Percentiles rank a stretch among this genome's conserved stretches.
Evolutionary conservation across 2,329 filamentous ascomycete species (phyloP).

Genomic region (Parasarocladium wereldwijsianum): DNA sequence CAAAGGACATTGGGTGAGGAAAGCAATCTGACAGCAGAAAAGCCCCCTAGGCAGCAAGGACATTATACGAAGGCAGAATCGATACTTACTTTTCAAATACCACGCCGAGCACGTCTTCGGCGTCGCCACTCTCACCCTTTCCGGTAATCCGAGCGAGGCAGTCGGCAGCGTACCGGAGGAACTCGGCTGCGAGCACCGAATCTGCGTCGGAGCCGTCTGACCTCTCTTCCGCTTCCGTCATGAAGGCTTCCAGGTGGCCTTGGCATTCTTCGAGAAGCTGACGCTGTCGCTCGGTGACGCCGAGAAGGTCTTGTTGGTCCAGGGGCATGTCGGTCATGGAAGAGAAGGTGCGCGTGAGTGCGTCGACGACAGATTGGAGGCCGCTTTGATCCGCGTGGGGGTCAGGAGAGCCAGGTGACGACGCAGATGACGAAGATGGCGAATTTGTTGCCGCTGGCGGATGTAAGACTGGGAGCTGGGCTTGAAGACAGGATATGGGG

Average conservation of each 20-base stretch:
- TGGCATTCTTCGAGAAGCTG: slow-evolving; percentile 65
- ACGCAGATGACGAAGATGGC: neutral
- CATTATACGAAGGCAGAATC: slow-evolving; percentile 4
- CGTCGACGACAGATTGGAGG: slow-evolving; percentile 53
- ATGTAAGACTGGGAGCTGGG: slow-evolving; percentile 17
- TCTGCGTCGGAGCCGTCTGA: slow-evolving; percentile 44
- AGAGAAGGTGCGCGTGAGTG: slow-evolving; percentile 53
- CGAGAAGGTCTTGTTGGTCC: slow-evolving; percentile 70
- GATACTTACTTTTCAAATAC: slow-evolving; percentile 95
- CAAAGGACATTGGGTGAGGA: too few relatives aligned
- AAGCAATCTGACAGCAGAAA: too few relatives aligned
- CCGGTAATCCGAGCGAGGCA: slow-evolving; percentile 81
- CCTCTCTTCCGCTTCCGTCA: slow-evolving; percentile 35
- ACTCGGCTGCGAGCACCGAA: slow-evolving; percentile 80
- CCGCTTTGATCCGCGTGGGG: slow-evolving; percentile 38
- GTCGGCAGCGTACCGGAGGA: slow-evolving; percentile 66
- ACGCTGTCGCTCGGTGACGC: slow-evolving; percentile 80
- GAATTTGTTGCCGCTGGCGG: slow-evolving; percentile 2
- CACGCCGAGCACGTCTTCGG: slow-evolving; percentile 89
- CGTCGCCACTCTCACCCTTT: slow-evolving; percentile 68
- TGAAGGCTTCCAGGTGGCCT: slow-evolving; percentile 57
- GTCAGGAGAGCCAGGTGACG: neutral
- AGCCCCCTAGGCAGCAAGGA: neutral
- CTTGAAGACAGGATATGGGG: slow-evolving; percentile 59
- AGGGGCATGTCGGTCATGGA: slow-evolving; percentile 55